Evolutionary conservation across 805 yeast genomes (phyloP).

Genomic region (Myxozyma vanderwaltii): DNA sequence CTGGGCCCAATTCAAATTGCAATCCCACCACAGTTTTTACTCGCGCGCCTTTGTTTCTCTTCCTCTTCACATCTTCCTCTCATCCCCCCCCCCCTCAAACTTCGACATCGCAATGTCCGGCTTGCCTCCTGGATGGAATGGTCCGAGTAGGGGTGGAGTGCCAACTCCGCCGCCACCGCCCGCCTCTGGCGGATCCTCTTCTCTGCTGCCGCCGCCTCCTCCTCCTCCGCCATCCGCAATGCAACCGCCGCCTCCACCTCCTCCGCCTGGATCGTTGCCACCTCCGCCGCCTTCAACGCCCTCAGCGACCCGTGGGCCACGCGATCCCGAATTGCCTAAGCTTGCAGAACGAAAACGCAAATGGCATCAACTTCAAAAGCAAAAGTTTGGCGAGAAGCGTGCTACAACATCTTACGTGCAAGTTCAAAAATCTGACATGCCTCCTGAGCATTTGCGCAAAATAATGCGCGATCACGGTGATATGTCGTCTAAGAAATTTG

Average conservation of each 20-base stretch:
- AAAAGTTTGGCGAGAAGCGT: conserved; percentile 50
- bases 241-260: conserved; percentile 39
- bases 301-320: conserved; percentile 34
- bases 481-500: conserved; percentile 72
- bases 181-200: conserved; percentile 12
- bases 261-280: conserved; percentile 23
- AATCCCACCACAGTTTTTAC: background rate
- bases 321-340: conserved; percentile 36
- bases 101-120: conserved; percentile 12
- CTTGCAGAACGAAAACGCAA: conserved; percentile 52
- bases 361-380: conserved; percentile 68
- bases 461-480: conserved; percentile 84
- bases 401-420: conserved; percentile 54
- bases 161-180: conserved; percentile 27
- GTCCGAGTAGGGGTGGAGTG: conserved; percentile 15
- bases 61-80: background rate
- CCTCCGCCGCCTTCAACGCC: conserved; percentile 36
- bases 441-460: conserved; percentile 88
- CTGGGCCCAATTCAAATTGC: background rate
- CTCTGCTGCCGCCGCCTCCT: conserved; percentile 42
- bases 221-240: conserved; percentile 39
- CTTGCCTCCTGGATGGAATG: conserved; percentile 29
- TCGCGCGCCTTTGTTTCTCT: background rate
- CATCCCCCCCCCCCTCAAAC: background rate
- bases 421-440: conserved; percentile 76